Base-by-base conservation (phyloP, 306 rosid species). In the Pyrus communis region DNA sequence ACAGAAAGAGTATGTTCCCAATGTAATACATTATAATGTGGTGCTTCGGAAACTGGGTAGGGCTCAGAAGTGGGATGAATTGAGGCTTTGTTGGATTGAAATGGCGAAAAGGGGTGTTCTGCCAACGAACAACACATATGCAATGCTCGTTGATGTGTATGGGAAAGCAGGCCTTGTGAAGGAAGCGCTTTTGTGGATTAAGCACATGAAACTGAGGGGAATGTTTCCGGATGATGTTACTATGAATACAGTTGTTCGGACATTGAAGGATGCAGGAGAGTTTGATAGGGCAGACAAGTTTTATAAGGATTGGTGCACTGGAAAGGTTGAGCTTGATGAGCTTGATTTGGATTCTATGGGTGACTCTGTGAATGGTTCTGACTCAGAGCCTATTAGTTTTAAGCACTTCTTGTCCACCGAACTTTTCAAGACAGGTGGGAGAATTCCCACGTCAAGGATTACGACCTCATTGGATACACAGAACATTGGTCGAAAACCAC, bases 161-260 rank as follows among this genome's bases (percentile, higher is more conserved):
- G 96, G 96, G 4, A 92, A 89, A 86, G 96, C 90, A 0, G 97
- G 97, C 31, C 91, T 90, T 27, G 90, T 86, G 7, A 87, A 82
- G 77, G 99, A 95, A 79, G 86, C 99, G 2, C 88, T 92, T 80
- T 81, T 92, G 83, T 95, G 97, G 99, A 85, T 95, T 77, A 84
- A 85, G 85, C 97, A 92, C 55, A 92, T 95, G 99, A 86, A 79
- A 77, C 43, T 76, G 15, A 80, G 96, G 69, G 97, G 91, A 2
- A 74, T 85, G 42, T 89, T 89, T 69, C 99, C 97, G 5, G 97
- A 95, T 46, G 99, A 95, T 80, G 97, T 95, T 69, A 92, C 96
- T 0, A 95, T 95, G 99, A 88, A 85, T 77, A 90, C 97, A 0
- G 92, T 89, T 67, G 86, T 95, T 83, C 84, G 89, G 78, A 97